Evolutionary conservation across 2,329 filamentous ascomycete genomes (phyloP).

Genomic region (Ophiostoma novo-ulmi): DNA sequence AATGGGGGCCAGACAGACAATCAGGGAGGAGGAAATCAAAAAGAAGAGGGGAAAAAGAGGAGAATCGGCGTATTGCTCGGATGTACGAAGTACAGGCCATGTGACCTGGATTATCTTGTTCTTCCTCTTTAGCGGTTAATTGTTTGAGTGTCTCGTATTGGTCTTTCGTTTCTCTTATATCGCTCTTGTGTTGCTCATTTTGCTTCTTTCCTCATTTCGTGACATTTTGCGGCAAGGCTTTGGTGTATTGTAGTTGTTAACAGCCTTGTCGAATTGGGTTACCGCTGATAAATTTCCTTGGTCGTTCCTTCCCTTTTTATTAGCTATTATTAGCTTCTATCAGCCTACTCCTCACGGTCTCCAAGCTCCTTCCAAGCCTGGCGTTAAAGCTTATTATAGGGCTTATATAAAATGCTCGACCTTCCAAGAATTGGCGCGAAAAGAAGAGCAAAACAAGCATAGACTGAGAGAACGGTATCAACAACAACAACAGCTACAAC

Average conservation of each 20-base stretch:
- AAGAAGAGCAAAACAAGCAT: background rate
- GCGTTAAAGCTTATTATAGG: background rate
- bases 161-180: background rate
- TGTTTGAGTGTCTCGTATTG: background rate
- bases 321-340: background rate
- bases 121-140: background rate
- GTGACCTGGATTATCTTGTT: background rate
- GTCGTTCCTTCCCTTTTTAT: background rate
- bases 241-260: background rate
- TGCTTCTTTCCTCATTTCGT: background rate
- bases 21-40: background rate
- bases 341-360: conserved; percentile 3
- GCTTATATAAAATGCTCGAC: background rate
- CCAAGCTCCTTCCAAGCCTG: background rate
- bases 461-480: background rate
- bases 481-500: background rate
- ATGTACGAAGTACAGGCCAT: background rate
- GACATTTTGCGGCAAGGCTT: background rate
- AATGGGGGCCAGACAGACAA: background rate
- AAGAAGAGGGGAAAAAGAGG: background rate
- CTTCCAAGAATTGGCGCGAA: background rate
- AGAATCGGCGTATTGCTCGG: conserved; percentile 4
- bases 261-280: conserved; percentile 8
- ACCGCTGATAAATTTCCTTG: background rate
- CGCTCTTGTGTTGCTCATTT: background rate